Evolutionary conservation across 371 early-diverging fungal genomes (phyloP).

Genomic region (Mucor piriformis): DNA sequence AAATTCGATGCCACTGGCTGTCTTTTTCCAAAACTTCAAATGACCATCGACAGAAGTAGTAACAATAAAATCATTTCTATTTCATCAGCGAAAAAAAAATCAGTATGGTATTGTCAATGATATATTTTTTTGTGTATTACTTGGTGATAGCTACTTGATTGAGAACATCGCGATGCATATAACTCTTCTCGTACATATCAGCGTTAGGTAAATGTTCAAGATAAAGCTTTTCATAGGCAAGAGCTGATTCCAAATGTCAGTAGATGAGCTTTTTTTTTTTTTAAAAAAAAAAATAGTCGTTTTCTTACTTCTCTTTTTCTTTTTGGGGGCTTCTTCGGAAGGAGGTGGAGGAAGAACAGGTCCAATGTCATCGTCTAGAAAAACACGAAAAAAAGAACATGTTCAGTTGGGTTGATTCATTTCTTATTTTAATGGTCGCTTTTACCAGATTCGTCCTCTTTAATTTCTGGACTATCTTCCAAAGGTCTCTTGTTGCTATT

Average conservation of each 20-base stretch:
- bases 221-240: conserved; percentile 78
- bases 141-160: conserved; percentile 75
- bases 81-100: neutral
- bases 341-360: conserved; percentile 43
- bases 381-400: neutral
- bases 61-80: conserved; percentile 84
- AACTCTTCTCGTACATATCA: conserved; percentile 90
- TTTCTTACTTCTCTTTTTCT: conserved; percentile 43
- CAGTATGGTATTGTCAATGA: neutral
- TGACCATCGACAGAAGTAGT: conserved; percentile 96
- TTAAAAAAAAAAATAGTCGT: neutral
- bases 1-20: conserved; percentile 92
- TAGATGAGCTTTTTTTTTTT: conserved; percentile 1
- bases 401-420: neutral
- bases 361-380: conserved; percentile 43
- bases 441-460: conserved; percentile 26
- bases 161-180: conserved; percentile 94
- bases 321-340: conserved; percentile 29
- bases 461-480: conserved; percentile 9
- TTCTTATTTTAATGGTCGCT: neutral
- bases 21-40: conserved; percentile 98
- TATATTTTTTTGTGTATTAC: conserved; percentile 35
- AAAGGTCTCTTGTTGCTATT: conserved; percentile 32
- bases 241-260: conserved; percentile 31
- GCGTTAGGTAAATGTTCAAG: conserved; percentile 78